Evolutionary conservation across 225 moss, liverwort and hornwort species (phyloP), one percentile per base, ranked within the genome.

Genomic region (Polytrichum commune): DNA sequence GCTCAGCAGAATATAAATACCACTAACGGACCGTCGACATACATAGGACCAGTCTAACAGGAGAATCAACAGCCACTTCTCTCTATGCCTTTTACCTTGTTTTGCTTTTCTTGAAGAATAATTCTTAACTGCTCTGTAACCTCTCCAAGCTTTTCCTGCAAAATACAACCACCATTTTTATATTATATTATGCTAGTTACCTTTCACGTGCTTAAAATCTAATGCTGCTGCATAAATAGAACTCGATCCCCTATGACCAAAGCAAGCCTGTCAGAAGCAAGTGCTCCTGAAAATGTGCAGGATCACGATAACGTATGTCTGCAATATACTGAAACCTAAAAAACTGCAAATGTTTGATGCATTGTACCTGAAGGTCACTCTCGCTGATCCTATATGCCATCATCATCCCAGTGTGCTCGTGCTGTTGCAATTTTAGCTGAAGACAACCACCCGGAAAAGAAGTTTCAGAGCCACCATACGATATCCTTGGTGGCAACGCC

Each of bases 331-430:
- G 16, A 46, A 46, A 46, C 46, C 46, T 46, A 9, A 6, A 9
- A 27, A 63, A 25, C 1, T 63, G 63, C 27, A 46, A 46, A 13
- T 46, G 13, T 46, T 46, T 46, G 46, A 46, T 46, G 16, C 3
- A 23, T 7, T 63, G 26, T 67, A 67, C 66, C 46, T 67, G 66
- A 38, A 67, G 66, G 38, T 67, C 38, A 24, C 25, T 67, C 35
- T 67, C 66, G 35, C 38, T 67, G 66, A 67, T 67, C 22, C 66
- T 67, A 8, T 67, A 46, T 5, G 38, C 66, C 38, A 67, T 38
- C 66, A 67, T 67, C 66, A 67, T 67, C 25, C 38, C 35, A 22
- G 66, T 67, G 22, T 67, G 66, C 66, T 67, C 66, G 25, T 67
- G 66, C 46, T 67, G 35, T 67, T 38, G 66, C 33, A 67, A 23